phyloP scores from a whole-genome alignment of 176 grass and related monocot genomes.

The Carex pumila region DNA sequence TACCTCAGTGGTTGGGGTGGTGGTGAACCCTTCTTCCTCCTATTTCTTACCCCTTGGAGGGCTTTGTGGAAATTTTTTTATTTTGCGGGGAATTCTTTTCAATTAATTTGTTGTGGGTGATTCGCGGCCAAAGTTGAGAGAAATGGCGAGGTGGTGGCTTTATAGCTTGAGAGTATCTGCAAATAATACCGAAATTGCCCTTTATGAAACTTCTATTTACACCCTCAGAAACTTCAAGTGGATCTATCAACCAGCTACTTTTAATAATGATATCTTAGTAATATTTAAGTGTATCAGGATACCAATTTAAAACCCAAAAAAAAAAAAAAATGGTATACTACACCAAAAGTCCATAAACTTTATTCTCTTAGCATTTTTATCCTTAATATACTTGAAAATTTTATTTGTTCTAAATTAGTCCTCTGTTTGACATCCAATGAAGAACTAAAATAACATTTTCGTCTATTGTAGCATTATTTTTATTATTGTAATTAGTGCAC shows the following conservation, averaged over 20 bases:
- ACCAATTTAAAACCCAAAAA: too few species aligned
- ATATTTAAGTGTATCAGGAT: neutral
- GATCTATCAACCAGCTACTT: neutral
- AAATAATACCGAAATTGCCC: conserved; percentile 23
- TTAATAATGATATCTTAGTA: neutral
- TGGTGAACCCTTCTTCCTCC: neutral
- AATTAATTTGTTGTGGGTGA: conserved; percentile 31
- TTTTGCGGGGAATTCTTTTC: neutral
- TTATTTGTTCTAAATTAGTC: too few species aligned
- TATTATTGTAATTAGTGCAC: neutral
- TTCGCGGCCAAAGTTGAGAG: conserved; percentile 60
- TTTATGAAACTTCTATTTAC: neutral
- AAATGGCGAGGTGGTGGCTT: conserved; percentile 40
- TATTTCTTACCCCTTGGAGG: conserved; percentile 13
- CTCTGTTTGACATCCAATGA: too few species aligned
- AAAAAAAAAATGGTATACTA: neutral
- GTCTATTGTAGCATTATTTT: too few species aligned
- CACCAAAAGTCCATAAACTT: neutral
- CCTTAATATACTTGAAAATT: neutral
- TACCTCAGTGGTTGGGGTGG: neutral
- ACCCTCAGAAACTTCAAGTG: neutral
- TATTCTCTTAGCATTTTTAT: neutral
- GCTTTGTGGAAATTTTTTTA: conserved; percentile 10
- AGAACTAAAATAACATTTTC: too few species aligned
- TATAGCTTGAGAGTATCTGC: conserved; percentile 29